Conservation (phyloP, 169 alveolate genomes). For the Blepharisma undulans region DNA sequence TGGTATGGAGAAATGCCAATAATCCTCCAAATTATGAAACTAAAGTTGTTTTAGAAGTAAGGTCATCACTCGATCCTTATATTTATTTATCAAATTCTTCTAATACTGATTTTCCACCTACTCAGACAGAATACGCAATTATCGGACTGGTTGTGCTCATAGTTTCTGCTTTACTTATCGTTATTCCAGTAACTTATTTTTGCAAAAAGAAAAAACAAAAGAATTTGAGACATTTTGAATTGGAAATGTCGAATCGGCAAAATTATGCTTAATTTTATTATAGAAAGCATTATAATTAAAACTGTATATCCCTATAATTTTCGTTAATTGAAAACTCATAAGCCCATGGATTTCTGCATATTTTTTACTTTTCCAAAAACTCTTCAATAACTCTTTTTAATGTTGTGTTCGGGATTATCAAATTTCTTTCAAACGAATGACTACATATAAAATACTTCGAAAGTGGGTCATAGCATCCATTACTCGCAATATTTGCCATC, state of each 20-base stretch:
- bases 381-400: constrained; percentile 55
- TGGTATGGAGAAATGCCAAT: background rate
- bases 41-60: background rate
- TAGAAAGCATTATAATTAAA: background rate
- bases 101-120: background rate
- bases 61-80: background rate
- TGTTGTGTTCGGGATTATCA: constrained; percentile 43
- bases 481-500: constrained; percentile 20
- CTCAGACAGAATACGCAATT: background rate
- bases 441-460: constrained; percentile 39
- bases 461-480: constrained; percentile 40
- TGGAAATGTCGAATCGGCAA: too few species aligned
- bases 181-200: background rate
- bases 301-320: constrained; percentile 2
- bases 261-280: too few species aligned
- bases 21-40: background rate
- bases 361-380: constrained; percentile 48
- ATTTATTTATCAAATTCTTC: background rate
- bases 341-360: constrained; percentile 66
- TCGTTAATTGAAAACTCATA: constrained; percentile 48
- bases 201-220: background rate
- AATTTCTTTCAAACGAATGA: background rate
- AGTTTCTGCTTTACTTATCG: background rate
- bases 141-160: background rate
- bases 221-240: too few species aligned